phyloP scores from a whole-genome alignment of 495 filamentous ascomycete genomes.

The Penicillium manginii region DNA sequence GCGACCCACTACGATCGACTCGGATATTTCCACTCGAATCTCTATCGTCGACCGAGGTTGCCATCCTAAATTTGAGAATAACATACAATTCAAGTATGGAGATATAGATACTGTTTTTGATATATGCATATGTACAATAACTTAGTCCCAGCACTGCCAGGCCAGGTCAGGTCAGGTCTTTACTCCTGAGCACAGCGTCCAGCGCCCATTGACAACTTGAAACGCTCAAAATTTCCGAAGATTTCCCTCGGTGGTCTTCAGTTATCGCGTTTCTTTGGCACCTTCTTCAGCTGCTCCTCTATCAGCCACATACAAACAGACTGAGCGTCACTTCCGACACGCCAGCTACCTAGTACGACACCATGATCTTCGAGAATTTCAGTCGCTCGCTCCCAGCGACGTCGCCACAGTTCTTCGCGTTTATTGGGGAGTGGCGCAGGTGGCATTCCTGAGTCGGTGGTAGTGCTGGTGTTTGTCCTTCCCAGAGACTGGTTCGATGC shows the following conservation, averaged over 20 bases:
- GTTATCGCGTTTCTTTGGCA: conserved; percentile 8
- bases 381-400: conserved; percentile 76
- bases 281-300: conserved; percentile 44
- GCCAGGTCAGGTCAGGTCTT: background rate
- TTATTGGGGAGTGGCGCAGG: conserved; percentile 59
- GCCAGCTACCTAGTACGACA: conserved; percentile 82
- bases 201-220: background rate
- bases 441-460: conserved; percentile 26
- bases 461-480: conserved; percentile 19
- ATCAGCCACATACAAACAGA: conserved; percentile 58
- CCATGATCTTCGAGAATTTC: conserved; percentile 67
- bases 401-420: conserved; percentile 81
- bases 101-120: background rate
- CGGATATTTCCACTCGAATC: no score
- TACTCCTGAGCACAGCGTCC: background rate
- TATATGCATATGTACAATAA: conserved; percentile 4
- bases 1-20: conserved; percentile 4
- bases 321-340: conserved; percentile 78
- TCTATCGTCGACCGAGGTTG: conserved; percentile 2
- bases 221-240: background rate
- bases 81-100: no score
- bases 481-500: conserved; percentile 33
- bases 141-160: background rate
- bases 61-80: background rate
- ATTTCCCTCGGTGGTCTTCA: background rate